phyloP scores from a whole-genome alignment of 2,329 filamentous ascomycete species.

The Clarireedia homoeocarpa region DNA sequence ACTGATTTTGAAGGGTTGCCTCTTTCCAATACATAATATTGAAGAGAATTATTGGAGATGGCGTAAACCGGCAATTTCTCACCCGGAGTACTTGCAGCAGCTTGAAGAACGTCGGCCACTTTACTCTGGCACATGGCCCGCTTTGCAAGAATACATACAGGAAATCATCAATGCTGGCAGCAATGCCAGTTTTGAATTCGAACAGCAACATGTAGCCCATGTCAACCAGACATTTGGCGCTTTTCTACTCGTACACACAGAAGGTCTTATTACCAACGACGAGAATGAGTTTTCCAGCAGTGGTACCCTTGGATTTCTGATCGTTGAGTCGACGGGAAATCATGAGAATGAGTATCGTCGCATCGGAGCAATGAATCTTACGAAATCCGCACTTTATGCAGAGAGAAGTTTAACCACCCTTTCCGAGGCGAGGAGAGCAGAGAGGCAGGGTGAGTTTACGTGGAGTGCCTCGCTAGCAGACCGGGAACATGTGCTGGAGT shows the following conservation, averaged over 20 bases:
- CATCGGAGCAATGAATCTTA: slow-evolving; percentile 5
- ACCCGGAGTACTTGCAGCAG: not conserved
- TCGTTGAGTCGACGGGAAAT: slow-evolving; percentile 12
- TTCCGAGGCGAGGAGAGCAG: not conserved
- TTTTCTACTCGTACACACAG: slow-evolving; percentile 6
- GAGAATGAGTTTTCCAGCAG: not conserved
- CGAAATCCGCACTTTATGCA: not conserved
- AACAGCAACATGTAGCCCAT: slow-evolving; percentile 14
- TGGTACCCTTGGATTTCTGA: slow-evolving; percentile 6
- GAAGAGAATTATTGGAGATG: slow-evolving; percentile 4
- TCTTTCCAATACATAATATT: slow-evolving; percentile 4
- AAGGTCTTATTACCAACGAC: not conserved
- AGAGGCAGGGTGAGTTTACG: not conserved
- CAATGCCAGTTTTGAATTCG: slow-evolving; percentile 11
- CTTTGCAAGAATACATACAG: slow-evolving; percentile 7
- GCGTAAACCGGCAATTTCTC: not conserved
- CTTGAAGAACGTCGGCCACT: not conserved
- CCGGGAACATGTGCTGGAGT: not conserved
- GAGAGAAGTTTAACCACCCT: not conserved
- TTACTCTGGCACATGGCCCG: not conserved
- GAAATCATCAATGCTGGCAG: not conserved
- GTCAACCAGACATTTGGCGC: slow-evolving; percentile 10
- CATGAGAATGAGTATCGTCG: slow-evolving; percentile 10
- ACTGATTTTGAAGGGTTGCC: not conserved
- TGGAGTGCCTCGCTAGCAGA: not conserved